phyloP scores from a whole-genome alignment of 2,329 filamentous ascomycete genomes.

The Zarea fungicola region DNA sequence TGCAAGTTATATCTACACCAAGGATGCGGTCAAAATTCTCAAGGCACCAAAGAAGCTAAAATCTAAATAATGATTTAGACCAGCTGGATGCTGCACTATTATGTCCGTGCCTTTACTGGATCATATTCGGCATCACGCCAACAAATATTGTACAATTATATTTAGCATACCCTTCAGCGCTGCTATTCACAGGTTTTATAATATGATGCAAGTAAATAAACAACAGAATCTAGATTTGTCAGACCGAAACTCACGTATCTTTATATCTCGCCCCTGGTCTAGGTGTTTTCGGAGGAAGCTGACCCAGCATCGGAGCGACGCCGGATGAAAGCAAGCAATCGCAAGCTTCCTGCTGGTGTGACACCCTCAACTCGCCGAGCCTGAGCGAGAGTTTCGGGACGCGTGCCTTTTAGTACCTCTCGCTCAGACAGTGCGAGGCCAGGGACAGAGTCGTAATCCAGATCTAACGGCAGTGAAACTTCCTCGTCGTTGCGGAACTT shows the following conservation, averaged over 20 bases:
- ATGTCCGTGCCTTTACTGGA: neutral
- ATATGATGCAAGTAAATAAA: too few species aligned
- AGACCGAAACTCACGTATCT: neutral
- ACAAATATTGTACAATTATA: too few species aligned
- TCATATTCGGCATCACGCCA: too few species aligned
- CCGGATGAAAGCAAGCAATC: slow-evolving; percentile 59
- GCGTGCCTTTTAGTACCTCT: slow-evolving; percentile 60
- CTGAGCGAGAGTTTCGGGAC: slow-evolving; percentile 83
- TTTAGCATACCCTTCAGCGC: too few species aligned
- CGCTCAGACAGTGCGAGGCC: slow-evolving; percentile 79
- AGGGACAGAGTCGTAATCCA: slow-evolving; percentile 70
- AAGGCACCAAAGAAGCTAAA: slow-evolving; percentile 23
- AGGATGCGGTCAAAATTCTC: slow-evolving; percentile 87
- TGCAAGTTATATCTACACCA: slow-evolving; percentile 83
- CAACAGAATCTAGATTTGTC: too few species aligned
- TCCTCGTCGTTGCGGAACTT: slow-evolving; percentile 72
- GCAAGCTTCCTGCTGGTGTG: slow-evolving; percentile 54
- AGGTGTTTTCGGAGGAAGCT: neutral
- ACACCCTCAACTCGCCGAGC: slow-evolving; percentile 81
- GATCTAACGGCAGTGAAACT: slow-evolving; percentile 62
- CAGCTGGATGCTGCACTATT: neutral
- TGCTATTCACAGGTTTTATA: too few species aligned
- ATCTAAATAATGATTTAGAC: neutral
- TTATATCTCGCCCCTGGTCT: neutral
- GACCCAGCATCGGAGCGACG: slow-evolving; percentile 13